Evolutionary conservation across 306 rosid species (phyloP).

Genomic region (Pyrus bretschneideri): DNA sequence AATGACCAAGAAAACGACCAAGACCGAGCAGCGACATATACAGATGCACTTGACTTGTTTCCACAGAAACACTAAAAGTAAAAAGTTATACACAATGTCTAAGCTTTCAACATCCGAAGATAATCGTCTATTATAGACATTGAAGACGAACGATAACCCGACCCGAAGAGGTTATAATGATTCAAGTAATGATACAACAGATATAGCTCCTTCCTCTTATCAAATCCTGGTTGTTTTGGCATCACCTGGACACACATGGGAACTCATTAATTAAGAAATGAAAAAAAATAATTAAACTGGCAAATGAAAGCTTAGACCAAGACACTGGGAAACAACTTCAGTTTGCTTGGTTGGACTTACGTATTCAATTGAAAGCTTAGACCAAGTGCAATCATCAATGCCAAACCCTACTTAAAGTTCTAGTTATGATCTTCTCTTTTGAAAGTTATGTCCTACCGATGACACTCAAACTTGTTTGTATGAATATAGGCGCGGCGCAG

Average conservation of each 20-base stretch:
- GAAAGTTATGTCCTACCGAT: background rate
- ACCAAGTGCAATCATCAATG: too few relatives aligned
- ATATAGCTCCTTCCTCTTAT: conserved; percentile 80
- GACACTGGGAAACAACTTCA: too few relatives aligned
- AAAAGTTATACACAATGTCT: conserved; percentile 7
- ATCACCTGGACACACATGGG: conserved; percentile 47
- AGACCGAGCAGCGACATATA: background rate
- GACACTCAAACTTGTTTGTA: background rate
- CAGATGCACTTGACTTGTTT: background rate
- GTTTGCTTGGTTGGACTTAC: too few relatives aligned
- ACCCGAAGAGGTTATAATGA: conserved; percentile 91
- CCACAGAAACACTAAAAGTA: background rate
- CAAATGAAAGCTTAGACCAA: too few relatives aligned
- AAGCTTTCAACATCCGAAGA: conserved; percentile 50
- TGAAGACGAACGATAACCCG: conserved; percentile 80
- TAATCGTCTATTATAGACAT: conserved; percentile 87
- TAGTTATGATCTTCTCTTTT: background rate
- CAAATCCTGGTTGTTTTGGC: conserved; percentile 85
- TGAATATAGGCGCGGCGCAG: background rate
- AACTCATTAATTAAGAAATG: background rate
- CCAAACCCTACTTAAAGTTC: background rate
- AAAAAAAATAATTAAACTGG: too few relatives aligned
- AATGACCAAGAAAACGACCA: background rate
- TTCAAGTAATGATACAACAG: conserved; percentile 86
- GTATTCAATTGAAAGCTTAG: too few relatives aligned